Base-by-base conservation (phyloP, 1,284 basidiomycete genomes). In the Ustilago cynodontis region DNA sequence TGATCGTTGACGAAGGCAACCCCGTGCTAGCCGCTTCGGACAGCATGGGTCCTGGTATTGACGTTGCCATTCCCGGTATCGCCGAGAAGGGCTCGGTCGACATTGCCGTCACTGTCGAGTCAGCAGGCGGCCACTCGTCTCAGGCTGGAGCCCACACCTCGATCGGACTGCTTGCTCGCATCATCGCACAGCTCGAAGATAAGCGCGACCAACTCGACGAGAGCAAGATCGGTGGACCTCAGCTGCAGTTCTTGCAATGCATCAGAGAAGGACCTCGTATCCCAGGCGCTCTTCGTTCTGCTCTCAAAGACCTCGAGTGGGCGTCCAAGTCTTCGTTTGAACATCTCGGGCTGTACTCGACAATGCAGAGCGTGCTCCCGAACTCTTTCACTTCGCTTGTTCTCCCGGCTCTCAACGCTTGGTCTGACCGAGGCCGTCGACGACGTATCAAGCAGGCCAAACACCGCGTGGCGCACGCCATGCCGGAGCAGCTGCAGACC, bases 41-140 rank as follows among this genome's bases (percentile, higher is more conserved):
- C 53, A 55, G 18, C 3, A 52, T 61, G 45, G 70, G 65, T 24
- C 71, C 66, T 14, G 82, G 82, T 9, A 58, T 79, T 26, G 69
- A 74, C 22, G 63, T 83, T 14, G 83, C 83, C 16, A 55, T 87
- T 1, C 90, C 90, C 2, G 89, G 87, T 16, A 88, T 91, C 14
- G 88, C 87, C 1, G 91, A 93, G 86, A 92, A 92, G 83, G 92
- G 91, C 0, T 89, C 90, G 68, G 73, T 90, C 51, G 79, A 84
- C 45, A 65, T 85, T 16, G 56, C 60, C 11, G 54, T 85, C 16
- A 61, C 59, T 4, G 71, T 84, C 37, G 60, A 78, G 13, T 69
- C 90, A 2, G 88, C 88, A 0, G 92, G 92, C n/a, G 92, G 92
- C 0, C 92, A 92, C 82, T 91, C 91, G 3, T 91, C 90, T 13